phyloP scores from a whole-genome alignment of 2,329 filamentous ascomycete genomes.

The Helminthosporium solani region DNA sequence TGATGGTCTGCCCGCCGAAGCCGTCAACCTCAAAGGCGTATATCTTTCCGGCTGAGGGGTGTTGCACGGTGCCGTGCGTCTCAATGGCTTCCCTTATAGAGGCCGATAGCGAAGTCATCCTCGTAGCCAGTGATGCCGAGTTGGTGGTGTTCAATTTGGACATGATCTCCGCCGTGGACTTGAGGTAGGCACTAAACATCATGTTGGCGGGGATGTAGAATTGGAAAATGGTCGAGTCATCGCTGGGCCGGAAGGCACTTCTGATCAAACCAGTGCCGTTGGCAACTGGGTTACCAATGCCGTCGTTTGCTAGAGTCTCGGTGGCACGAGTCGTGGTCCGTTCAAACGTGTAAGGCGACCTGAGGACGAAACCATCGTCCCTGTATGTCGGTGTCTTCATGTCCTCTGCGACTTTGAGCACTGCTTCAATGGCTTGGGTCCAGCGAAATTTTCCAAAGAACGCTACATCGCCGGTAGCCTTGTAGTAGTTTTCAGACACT shows the following conservation, averaged over 20 bases:
- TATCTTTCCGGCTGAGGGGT: conserved; percentile 41
- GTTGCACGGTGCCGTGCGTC: conserved; percentile 44
- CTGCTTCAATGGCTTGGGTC: conserved; percentile 47
- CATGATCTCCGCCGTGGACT: conserved; percentile 55
- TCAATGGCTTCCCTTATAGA: conserved; percentile 49
- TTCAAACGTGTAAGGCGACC: conserved; percentile 49
- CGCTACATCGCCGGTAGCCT: conserved; percentile 47
- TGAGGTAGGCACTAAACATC: conserved; percentile 70
- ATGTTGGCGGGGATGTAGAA: conserved; percentile 58
- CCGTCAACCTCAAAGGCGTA: conserved; percentile 54
- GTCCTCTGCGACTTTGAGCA: conserved; percentile 48
- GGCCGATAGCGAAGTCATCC: conserved; percentile 59
- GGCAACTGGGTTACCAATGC: conserved; percentile 52
- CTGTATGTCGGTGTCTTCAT: conserved; percentile 53
- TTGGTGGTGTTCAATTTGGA: conserved; percentile 45
- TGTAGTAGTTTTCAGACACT: conserved; percentile 52
- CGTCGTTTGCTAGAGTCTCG: conserved; percentile 55
- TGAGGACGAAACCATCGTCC: conserved; percentile 46
- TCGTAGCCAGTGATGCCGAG: conserved; percentile 53
- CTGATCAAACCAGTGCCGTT: conserved; percentile 52
- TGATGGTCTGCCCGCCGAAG: conserved; percentile 55
- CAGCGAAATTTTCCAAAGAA: conserved; percentile 54
- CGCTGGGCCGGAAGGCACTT: conserved; percentile 53
- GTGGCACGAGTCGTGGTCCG: conserved; percentile 48
- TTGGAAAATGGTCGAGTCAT: conserved; percentile 53